These are phyloP conservation scores for Psilocybe tampanensis DNA, from an alignment of 768 basidiomycete species.

Conservation along the genomic window DNA sequence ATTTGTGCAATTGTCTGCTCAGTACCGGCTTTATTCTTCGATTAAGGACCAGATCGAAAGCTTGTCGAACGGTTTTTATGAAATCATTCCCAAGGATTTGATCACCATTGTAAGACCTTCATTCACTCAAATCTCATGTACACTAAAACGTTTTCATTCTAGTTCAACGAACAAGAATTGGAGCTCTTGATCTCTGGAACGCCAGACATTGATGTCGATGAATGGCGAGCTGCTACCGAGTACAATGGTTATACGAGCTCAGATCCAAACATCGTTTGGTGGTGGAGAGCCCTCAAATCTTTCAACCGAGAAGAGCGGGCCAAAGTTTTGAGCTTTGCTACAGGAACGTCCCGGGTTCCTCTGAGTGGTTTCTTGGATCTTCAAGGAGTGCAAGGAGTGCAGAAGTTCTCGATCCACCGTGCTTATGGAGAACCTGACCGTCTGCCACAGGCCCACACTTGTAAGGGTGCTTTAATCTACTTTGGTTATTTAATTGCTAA, in stretches of 20 bases:
- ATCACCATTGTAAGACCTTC: conserved; percentile 77
- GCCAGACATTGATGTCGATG: conserved; percentile 98
- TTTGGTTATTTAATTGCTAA: conserved; percentile 11
- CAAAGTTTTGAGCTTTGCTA: conserved; percentile 96
- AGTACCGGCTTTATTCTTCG: conserved; percentile 90
- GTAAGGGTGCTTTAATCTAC: conserved; percentile 42
- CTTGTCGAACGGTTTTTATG: conserved; percentile 90
- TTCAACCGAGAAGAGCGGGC: conserved; percentile 97
- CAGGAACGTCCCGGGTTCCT: conserved; percentile 90
- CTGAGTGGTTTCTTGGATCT: conserved; percentile 93
- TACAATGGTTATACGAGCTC: conserved; percentile 87
- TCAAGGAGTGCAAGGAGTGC: conserved; percentile 93
- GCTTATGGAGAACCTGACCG: conserved; percentile 87
- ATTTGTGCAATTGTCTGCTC: conserved; percentile 94
- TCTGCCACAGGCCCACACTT: conserved; percentile 89
- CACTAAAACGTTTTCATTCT: conserved; percentile 7
- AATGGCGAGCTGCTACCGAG: conserved; percentile 92
- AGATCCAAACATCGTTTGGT: conserved; percentile 97
- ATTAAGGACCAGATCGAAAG: conserved; percentile 96
- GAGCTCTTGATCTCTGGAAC: conserved; percentile 95
- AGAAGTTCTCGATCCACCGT: conserved; percentile 94
- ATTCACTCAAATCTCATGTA: not conserved
- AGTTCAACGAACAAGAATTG: conserved; percentile 96
- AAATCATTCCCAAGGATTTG: conserved; percentile 96
- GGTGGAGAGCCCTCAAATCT: conserved; percentile 98